Evolutionary conservation across 2,329 filamentous ascomycete species (phyloP).

Genomic region (Didymella segeticola): DNA sequence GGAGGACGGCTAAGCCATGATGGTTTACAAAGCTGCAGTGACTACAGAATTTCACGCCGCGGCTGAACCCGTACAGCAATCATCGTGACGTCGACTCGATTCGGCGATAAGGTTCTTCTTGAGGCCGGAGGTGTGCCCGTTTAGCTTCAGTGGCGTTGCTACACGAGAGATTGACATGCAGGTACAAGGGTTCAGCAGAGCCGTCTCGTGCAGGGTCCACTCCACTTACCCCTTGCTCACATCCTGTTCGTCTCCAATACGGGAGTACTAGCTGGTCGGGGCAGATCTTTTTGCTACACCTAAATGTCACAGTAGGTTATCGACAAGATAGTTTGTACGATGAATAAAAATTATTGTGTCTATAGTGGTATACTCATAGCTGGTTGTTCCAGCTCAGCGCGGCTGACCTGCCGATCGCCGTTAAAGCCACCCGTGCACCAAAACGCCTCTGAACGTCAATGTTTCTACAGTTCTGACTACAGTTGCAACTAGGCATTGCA

Average conservation of each 20-base stretch:
- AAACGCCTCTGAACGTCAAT: constrained; percentile 13
- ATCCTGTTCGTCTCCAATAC: not conserved
- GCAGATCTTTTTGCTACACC: not conserved
- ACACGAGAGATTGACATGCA: constrained; percentile 10
- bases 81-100: constrained; percentile 8
- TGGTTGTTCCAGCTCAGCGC: constrained; percentile 7
- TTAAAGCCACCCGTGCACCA: constrained; percentile 19
- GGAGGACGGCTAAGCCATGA: constrained; percentile 2
- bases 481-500: constrained; percentile 38
- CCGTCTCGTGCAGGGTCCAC: not conserved
- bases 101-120: constrained; percentile 13
- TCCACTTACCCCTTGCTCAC: not conserved
- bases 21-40: not conserved
- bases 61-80: not conserved
- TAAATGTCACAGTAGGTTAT: not conserved
- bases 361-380: constrained; percentile 11
- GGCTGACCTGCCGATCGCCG: constrained; percentile 16
- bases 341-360: constrained; percentile 16
- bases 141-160: not conserved
- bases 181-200: constrained; percentile 7
- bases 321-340: not conserved
- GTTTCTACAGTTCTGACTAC: not conserved
- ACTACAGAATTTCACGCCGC: constrained; percentile 7
- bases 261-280: constrained; percentile 2
- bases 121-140: constrained; percentile 1